A percentile compares a stretch with the other conserved stretches of the same genome.
phyloP scores from a whole-genome alignment of 2,329 filamentous ascomycete species.

The Pseudogymnoascus sp. region DNA sequence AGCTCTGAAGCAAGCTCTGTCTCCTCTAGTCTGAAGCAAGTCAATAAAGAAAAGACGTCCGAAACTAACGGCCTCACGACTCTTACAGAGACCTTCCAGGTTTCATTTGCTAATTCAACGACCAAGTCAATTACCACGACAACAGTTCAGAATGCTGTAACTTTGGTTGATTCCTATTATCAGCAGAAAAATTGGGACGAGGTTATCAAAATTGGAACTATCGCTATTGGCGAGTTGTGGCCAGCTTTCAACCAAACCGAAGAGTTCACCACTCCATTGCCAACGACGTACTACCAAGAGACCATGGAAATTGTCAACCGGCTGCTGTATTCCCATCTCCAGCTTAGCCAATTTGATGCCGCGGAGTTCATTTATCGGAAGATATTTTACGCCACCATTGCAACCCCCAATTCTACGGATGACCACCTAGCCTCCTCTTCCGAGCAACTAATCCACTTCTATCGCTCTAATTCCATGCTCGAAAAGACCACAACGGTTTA shows the following conservation, averaged over 20 bases:
- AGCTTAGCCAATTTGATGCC: constrained; percentile 14
- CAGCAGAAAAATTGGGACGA: constrained; percentile 17
- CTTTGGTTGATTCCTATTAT: constrained; percentile 16
- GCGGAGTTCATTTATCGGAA: constrained; percentile 16
- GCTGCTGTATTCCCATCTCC: constrained; percentile 13
- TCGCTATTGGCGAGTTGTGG: constrained; percentile 16
- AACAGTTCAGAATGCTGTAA: constrained; percentile 14
- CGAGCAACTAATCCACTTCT: constrained; percentile 16
- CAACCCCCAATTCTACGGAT: constrained; percentile 15
- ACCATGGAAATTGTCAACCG: constrained; percentile 11
- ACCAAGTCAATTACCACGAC: constrained; percentile 14
- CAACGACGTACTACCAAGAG: constrained; percentile 13
- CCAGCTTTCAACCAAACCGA: constrained; percentile 12
- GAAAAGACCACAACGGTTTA: constrained; percentile 26
- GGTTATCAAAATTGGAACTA: constrained; percentile 13
- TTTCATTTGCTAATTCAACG: constrained; percentile 12
- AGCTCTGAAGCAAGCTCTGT: constrained; percentile 15
- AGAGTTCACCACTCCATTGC: constrained; percentile 13
- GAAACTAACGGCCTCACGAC: constrained; percentile 14
- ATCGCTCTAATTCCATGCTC: constrained; percentile 15
- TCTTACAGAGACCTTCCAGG: constrained; percentile 15
- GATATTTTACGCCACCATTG: constrained; percentile 16
- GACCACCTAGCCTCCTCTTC: constrained; percentile 15
- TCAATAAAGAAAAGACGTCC: constrained; percentile 11
- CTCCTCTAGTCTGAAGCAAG: constrained; percentile 12